These are phyloP conservation scores for Ambispora gerdemannii DNA, from an alignment of 192 early-diverging fungal species.

Conservation along the genomic window DNA sequence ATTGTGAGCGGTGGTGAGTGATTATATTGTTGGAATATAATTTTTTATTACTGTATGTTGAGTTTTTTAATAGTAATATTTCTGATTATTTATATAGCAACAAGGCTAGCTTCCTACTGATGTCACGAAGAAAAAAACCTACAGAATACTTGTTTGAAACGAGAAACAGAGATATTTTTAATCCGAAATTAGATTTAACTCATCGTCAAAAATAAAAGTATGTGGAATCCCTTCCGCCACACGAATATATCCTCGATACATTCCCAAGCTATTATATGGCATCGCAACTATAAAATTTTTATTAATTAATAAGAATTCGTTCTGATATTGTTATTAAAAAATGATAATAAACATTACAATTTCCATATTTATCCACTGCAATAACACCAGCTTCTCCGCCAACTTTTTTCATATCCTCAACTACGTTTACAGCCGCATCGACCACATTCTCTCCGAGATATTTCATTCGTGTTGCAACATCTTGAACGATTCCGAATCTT, in stretches of 20 bases:
- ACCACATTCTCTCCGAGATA: conserved; percentile 38
- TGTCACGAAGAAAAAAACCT: too few relatives aligned
- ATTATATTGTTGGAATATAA: too few relatives aligned
- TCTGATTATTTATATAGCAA: too few relatives aligned
- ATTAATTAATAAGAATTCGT: background rate
- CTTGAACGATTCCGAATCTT: conserved; percentile 38
- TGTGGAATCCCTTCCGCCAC: conserved; percentile 35
- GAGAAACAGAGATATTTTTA: too few relatives aligned
- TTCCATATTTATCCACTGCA: conserved; percentile 42
- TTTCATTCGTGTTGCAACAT: conserved; percentile 44
- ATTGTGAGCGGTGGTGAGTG: too few relatives aligned
- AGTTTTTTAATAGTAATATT: too few relatives aligned
- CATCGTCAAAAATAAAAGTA: conserved; percentile 37
- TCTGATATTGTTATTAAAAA: background rate
- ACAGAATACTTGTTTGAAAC: too few relatives aligned
- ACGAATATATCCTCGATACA: conserved; percentile 47
- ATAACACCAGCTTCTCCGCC: conserved; percentile 45
- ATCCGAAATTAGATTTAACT: background rate
- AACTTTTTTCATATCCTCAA: conserved; percentile 36
- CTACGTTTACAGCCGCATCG: conserved; percentile 34
- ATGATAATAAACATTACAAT: conserved; percentile 29
- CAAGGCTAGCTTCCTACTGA: too few relatives aligned
- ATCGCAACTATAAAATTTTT: conserved; percentile 34
- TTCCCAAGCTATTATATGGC: conserved; percentile 43
- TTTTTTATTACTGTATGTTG: too few relatives aligned